Percentiles rank a stretch among this genome's conserved stretches.
Evolutionary conservation across 106 monocot genomes (phyloP).

Genomic region (Dioscorea zingiberensis): DNA sequence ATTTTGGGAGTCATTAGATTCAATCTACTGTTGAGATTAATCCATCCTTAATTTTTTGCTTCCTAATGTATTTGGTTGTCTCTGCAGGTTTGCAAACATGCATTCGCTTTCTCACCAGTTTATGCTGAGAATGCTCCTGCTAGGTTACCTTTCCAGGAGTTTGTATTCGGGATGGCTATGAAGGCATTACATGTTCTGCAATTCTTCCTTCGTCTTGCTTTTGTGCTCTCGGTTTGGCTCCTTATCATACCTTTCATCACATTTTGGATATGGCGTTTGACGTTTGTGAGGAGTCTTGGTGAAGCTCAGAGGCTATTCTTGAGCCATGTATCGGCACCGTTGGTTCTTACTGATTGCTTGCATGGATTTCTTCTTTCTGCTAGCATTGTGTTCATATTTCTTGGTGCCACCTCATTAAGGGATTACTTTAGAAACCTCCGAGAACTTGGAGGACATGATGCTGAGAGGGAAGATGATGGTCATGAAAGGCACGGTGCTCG

Average conservation of each 20-base stretch:
- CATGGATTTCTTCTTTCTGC: conserved; percentile 97
- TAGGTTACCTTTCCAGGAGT: conserved; percentile 90
- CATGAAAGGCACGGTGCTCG: conserved; percentile 86
- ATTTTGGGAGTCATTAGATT: not conserved
- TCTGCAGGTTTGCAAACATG: conserved; percentile 92
- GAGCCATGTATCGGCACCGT: conserved; percentile 69
- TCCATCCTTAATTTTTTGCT: no score
- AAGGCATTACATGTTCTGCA: conserved; percentile 90
- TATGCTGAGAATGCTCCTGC: conserved; percentile 93
- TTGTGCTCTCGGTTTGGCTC: conserved; percentile 99
- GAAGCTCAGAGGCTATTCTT: conserved; percentile 94
- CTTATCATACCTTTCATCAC: conserved; percentile 98
- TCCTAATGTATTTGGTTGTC: not conserved
- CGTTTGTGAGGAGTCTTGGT: conserved; percentile 87
- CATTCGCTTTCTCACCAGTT: conserved; percentile 94
- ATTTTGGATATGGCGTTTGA: conserved; percentile 97
- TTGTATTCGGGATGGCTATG: conserved; percentile 86
- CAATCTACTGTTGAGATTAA: no score
- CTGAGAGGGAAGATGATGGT: conserved; percentile 83
- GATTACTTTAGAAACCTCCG: conserved; percentile 93
- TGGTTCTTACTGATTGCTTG: conserved; percentile 90
- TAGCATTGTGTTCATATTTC: conserved; percentile 97
- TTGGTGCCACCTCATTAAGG: conserved; percentile 94
- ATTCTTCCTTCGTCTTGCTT: conserved; percentile 84
- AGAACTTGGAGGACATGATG: conserved; percentile 81